phyloP scores from a whole-genome alignment of 345 rosid genomes.

The Lepidium aucheri region DNA sequence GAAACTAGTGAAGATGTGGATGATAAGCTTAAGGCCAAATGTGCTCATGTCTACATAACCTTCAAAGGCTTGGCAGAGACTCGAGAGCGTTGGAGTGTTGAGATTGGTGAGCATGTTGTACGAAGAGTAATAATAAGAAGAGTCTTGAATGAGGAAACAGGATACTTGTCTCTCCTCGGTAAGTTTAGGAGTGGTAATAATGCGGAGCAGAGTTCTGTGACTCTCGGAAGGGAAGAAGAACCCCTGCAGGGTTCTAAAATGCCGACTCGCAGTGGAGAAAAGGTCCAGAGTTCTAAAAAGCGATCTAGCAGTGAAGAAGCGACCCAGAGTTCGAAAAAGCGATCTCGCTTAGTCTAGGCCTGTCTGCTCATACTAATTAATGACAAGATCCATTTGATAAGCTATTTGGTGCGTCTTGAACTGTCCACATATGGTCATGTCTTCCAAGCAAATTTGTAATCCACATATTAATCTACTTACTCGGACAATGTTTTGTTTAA shows the following conservation, averaged over 20 bases:
- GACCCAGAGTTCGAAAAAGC: not conserved
- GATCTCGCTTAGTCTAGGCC: not conserved
- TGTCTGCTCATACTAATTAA: no score
- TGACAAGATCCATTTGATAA: no score
- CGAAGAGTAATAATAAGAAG: not conserved
- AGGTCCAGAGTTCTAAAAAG: not conserved
- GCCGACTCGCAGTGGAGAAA: not conserved
- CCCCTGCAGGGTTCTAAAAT: no score
- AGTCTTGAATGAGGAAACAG: not conserved
- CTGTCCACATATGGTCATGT: no score
- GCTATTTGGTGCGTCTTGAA: no score
- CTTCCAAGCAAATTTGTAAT: no score
- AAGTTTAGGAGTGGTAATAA: not conserved
- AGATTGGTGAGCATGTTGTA: not conserved
- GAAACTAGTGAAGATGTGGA: not conserved
- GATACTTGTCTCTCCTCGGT: not conserved
- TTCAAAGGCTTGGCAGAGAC: not conserved
- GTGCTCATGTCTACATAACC: not conserved
- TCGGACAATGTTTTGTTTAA: no score
- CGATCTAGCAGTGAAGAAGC: not conserved
- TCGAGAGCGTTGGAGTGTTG: no score
- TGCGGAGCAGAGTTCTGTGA: not conserved
- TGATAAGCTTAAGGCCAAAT: not conserved
- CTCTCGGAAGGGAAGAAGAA: not conserved
- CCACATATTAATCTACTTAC: no score